Conservation (phyloP, 768 basidiomycete species). For the Leccinum olivaceopallidum region DNA sequence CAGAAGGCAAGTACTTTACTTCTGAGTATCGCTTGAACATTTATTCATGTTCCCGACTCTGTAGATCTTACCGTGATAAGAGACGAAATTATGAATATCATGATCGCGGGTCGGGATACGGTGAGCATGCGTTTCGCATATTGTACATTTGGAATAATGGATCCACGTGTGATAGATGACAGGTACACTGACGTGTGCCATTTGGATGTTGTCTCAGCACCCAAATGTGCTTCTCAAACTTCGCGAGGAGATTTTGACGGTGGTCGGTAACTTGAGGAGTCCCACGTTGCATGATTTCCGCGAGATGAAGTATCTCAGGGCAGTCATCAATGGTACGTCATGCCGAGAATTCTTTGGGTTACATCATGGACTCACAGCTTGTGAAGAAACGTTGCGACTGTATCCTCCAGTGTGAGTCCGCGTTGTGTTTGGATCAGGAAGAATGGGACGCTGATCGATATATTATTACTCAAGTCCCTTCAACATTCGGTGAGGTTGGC, state of each 20-base stretch:
- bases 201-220: slow-evolving; percentile 32
- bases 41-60: not conserved
- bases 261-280: slow-evolving; percentile 27
- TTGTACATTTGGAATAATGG: not conserved
- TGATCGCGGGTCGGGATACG: slow-evolving; percentile 39
- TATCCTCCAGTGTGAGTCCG: slow-evolving; percentile 33
- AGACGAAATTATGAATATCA: slow-evolving; percentile 39
- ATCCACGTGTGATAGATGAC: slow-evolving; percentile 26
- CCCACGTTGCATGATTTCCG: slow-evolving; percentile 36
- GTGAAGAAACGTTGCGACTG: slow-evolving; percentile 31
- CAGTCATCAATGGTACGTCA: slow-evolving; percentile 38
- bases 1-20: slow-evolving; percentile 22
- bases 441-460: not conserved
- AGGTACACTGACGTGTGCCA: slow-evolving; percentile 28
- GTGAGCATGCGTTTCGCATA: slow-evolving; percentile 13
- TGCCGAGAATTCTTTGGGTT: not conserved
- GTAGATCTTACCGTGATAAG: slow-evolving; percentile 33
- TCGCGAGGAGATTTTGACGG: slow-evolving; percentile 31
- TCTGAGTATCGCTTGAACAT: not conserved
- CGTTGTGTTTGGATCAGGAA: not conserved
- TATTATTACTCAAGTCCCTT: slow-evolving; percentile 20
- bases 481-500: slow-evolving; percentile 20
- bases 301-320: slow-evolving; percentile 41
- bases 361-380: slow-evolving; percentile 3
- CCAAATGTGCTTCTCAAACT: slow-evolving; percentile 30